Evolutionary conservation across 2,329 filamentous ascomycete species (phyloP), one percentile per base, ranked within the genome.

Genomic region (Penicillium sp.): DNA sequence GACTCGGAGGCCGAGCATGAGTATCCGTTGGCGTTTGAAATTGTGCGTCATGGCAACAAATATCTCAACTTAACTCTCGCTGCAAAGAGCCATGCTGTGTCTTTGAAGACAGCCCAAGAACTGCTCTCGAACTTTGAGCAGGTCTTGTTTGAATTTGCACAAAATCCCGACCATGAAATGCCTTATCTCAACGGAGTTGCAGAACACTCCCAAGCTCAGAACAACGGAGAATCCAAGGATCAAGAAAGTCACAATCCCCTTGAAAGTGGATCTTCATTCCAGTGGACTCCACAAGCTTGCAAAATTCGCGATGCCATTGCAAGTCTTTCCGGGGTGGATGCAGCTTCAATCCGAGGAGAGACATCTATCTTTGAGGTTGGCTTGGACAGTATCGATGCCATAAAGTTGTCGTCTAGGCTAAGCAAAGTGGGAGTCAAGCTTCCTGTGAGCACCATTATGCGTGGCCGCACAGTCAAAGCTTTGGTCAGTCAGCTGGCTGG

Each of bases 301-400:
- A 62, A 62, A 0, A 76, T 96, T 7, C 83, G 84, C 26, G 71
- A 79, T 3, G 86, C 89, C 64, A 81, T 96, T 44, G 84, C 88
- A 1, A 66, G 69, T 0, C 76, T 96, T 5, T 84, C 87, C 1
- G 82, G 80, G 0, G 68, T 87, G 0, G 69, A 82, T 0, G 69
- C 74, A 3, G 70, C 79, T 1, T 74, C 80, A 0, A 77, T 96
- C 37, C 71, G 75, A 1, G 82, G 84, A 51, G 73, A 79, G 7
- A 85, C 85, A 0, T 88, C 88, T 0, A 84, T 97, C 11, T 87
- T 96, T 39, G 87, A 93, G 64, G 81, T 97, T 31, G 93, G 93
- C 0, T 81, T 97, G 7, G 93, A 97, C 77, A 96, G 93, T 67
- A 96, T 97, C 56, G 93, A 97, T 72, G 84, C 89, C 1, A 93